Evolutionary conservation across 2,329 filamentous ascomycete genomes (phyloP).

Genomic region (Beauveria medogensis): DNA sequence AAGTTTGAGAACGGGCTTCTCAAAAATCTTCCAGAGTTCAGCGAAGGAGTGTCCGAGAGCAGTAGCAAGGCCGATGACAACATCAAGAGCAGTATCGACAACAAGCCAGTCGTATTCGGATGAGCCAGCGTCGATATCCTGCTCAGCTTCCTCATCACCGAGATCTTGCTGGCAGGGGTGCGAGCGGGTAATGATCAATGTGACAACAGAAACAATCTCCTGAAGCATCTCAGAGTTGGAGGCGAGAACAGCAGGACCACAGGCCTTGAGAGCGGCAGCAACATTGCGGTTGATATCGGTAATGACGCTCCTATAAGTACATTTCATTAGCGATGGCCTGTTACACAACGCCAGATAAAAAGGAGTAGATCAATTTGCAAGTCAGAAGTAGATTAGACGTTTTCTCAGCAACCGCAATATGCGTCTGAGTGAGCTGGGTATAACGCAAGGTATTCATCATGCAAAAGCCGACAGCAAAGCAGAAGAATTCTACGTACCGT

Average conservation of each 20-base stretch:
- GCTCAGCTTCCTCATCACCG: constrained; percentile 69
- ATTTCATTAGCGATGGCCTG: constrained; percentile 32
- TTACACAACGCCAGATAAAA: constrained; percentile 12
- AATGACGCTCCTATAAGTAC: constrained; percentile 61
- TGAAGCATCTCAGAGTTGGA: constrained; percentile 61
- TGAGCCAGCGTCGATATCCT: constrained; percentile 63
- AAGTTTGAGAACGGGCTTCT: constrained; percentile 84
- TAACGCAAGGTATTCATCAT: constrained; percentile 91
- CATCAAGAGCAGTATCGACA: constrained; percentile 88
- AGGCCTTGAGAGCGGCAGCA: constrained; percentile 81
- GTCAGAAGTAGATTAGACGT: constrained; percentile 41
- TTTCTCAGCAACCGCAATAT: constrained; percentile 82
- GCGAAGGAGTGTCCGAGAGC: constrained; percentile 75
- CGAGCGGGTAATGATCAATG: constrained; percentile 75
- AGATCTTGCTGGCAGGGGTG: constrained; percentile 92
- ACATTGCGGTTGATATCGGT: constrained; percentile 94
- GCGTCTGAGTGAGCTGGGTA: constrained; percentile 99
- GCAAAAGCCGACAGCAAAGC: constrained; percentile 16
- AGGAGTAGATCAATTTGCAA: constrained; percentile 20
- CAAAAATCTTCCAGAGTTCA: constrained; percentile 92
- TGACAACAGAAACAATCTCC: constrained; percentile 66
- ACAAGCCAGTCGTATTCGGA: constrained; percentile 98
- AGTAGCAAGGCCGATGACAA: constrained; percentile 73
- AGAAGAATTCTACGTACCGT: constrained; percentile 58
- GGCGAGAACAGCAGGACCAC: constrained; percentile 76